Percentiles rank a stretch among this genome's conserved stretches.
phyloP scores from a whole-genome alignment of 768 basidiomycete genomes.

The Lactarius sp. region DNA sequence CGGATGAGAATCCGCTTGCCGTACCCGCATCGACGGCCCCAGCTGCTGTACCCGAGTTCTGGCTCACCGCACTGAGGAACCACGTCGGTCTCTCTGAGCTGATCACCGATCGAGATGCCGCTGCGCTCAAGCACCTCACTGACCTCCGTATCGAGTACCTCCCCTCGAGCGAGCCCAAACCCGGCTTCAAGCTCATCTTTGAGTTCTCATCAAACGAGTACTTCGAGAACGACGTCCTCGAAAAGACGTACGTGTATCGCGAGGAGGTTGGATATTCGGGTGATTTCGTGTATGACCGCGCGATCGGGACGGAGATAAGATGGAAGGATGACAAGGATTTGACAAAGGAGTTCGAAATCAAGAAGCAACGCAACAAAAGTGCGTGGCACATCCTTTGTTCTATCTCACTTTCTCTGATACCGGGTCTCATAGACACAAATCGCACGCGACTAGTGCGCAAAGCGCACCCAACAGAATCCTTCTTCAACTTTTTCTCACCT shows the following conservation, averaged over 20 bases:
- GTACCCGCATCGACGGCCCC: conserved; percentile 30
- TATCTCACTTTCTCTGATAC: background rate
- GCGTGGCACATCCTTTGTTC: conserved; percentile 8
- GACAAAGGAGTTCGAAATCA: conserved; percentile 96
- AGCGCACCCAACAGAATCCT: conserved; percentile 86
- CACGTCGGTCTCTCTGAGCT: conserved; percentile 81
- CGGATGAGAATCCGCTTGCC: conserved; percentile 54
- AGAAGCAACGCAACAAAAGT: conserved; percentile 99
- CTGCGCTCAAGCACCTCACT: conserved; percentile 73
- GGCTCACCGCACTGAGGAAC: conserved; percentile 94
- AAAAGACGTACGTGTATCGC: conserved; percentile 93
- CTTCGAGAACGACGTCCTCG: conserved; percentile 78
- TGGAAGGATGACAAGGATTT: conserved; percentile 99
- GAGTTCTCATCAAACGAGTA: conserved; percentile 76
- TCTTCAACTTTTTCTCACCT: conserved; percentile 98
- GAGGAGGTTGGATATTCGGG: conserved; percentile 92
- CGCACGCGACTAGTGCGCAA: conserved; percentile 81
- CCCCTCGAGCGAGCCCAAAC: conserved; percentile 53
- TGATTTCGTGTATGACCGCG: conserved; percentile 94
- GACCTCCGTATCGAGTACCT: conserved; percentile 83
- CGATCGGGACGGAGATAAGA: conserved; percentile 85
- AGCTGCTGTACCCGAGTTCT: conserved; percentile 86
- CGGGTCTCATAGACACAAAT: conserved; percentile 57
- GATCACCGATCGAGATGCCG: conserved; percentile 90
- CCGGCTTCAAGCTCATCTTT: conserved; percentile 92